Evolutionary conservation across 768 basidiomycete species (phyloP), one percentile per base, ranked within the genome.

Genomic region (Lentinus tigrinus): DNA sequence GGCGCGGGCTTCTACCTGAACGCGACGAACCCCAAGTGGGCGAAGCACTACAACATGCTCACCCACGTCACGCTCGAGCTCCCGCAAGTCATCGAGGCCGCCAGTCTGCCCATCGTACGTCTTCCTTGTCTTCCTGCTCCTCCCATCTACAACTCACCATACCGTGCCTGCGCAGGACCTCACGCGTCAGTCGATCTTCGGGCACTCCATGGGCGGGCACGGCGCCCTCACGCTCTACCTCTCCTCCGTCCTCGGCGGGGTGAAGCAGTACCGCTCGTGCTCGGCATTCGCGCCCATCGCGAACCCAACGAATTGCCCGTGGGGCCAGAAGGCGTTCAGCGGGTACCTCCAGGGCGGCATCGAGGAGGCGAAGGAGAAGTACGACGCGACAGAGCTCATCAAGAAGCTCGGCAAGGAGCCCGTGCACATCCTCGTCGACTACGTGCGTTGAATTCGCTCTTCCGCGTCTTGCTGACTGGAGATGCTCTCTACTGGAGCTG

Each of bases 181-280:
- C 63, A 79, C 77, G 31, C 85, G 90, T 50, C 86, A 91, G 69
- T 94, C 93, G 21, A 88, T 98, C 66, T 90, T 93, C 68, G 97
- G 97, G 10, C 97, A 99, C 73, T 94, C 91, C 44, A 99, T 98
- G 97, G 93, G 92, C 56, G 97, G 97, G 2, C 95, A 97, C 69
- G 97, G 97, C 8, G 94, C 97, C 13, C 81, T 99, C 26, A 89
- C 90, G 16, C 74, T 98, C 38, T 98, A 98, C 73, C 86, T 98
- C 44, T 78, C 85, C 54, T 87, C 92, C 31, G 70, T 77, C 49
- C 61, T 73, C 31, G 40, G 34, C n/a, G 70, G 67, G 34, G 55
- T 51, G 54, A 85, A 84, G 70, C 81, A 81, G 63, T 98, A 90
- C 74, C 84, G 85, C 52, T 96, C 94, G 19, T 91, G 83, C 7